These are phyloP conservation scores for Meyerozyma sp. DNA, from an alignment of 1,139 yeast species.

Conservation along the genomic window DNA sequence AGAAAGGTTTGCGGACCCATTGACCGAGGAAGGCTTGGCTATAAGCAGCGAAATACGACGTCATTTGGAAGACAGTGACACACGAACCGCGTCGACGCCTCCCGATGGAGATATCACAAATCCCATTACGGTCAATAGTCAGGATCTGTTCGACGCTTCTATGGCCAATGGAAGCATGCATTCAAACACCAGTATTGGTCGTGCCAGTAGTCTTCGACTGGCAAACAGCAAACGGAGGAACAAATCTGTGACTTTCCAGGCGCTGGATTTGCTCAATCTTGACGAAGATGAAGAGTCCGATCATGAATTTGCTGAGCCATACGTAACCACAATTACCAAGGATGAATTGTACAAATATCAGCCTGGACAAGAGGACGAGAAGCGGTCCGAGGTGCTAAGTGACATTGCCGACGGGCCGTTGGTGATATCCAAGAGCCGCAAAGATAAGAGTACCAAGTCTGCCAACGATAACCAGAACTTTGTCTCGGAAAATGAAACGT, in stretches of 20 bases:
- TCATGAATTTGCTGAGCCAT: conserved; percentile 12
- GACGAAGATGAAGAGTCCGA: conserved; percentile 20
- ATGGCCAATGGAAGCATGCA: background rate
- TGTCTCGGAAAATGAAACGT: background rate
- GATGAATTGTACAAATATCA: conserved; percentile 5
- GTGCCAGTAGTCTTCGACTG: conserved; percentile 4
- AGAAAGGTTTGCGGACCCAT: conserved; percentile 26
- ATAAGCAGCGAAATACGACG: background rate
- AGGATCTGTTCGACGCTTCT: background rate
- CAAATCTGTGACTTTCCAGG: conserved; percentile 39
- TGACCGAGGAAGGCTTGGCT: background rate
- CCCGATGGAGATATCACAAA: background rate
- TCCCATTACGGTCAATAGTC: background rate
- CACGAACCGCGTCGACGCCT: background rate
- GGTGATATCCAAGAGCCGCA: conserved; percentile 25
- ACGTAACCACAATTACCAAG: conserved; percentile 11
- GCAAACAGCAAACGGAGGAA: conserved; percentile 11
- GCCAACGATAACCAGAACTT: too few relatives aligned
- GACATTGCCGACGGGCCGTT: conserved; percentile 41
- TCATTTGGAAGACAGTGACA: background rate
- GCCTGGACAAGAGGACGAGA: conserved; percentile 4
- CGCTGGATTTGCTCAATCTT: conserved; percentile 20
- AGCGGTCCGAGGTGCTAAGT: conserved; percentile 32
- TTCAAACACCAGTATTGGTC: background rate
- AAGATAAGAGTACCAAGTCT: conserved; percentile 15